phyloP scores from a whole-genome alignment of 2,329 filamentous ascomycete species.

The Macrophomina pseudophaseolina region DNA sequence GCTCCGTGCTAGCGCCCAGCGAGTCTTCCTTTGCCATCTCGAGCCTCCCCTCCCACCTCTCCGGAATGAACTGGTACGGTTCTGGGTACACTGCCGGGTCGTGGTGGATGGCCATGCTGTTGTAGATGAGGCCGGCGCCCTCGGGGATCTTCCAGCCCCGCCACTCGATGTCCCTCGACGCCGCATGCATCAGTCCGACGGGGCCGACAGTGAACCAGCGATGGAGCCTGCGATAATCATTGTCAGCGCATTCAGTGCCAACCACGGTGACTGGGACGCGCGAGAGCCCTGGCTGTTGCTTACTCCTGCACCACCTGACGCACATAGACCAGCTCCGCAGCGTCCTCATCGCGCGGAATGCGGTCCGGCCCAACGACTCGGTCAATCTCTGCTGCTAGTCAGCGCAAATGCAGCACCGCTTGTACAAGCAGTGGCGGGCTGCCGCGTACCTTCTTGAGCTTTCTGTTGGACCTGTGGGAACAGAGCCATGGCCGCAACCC shows the following conservation, averaged over 20 bases:
- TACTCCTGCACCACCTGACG: conserved; percentile 29
- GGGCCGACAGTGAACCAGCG: neutral
- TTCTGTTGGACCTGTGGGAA: conserved; percentile 37
- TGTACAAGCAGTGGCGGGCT: neutral
- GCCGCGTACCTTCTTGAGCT: conserved; percentile 34
- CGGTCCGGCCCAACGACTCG: conserved; percentile 28
- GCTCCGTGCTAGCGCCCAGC: neutral
- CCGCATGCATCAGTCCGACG: neutral
- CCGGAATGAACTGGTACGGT: conserved; percentile 41
- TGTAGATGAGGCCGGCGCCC: conserved; percentile 44
- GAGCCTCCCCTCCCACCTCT: conserved; percentile 33
- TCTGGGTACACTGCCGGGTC: conserved; percentile 30
- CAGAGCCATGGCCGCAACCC: conserved; percentile 38
- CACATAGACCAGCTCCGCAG: conserved; percentile 17
- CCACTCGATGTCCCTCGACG: neutral
- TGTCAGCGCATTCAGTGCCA: too few relatives aligned
- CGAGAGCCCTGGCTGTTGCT: neutral
- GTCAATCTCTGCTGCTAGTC: conserved; percentile 27
- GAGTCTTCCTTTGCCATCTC: neutral
- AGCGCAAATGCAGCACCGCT: neutral
- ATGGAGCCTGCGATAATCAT: neutral
- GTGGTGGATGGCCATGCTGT: conserved; percentile 45
- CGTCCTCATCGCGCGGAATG: conserved; percentile 28
- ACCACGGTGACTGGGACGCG: neutral
- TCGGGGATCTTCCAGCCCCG: conserved; percentile 43